phyloP scores from a whole-genome alignment of 805 yeast genomes.

The Isabelozyma rhagii region DNA sequence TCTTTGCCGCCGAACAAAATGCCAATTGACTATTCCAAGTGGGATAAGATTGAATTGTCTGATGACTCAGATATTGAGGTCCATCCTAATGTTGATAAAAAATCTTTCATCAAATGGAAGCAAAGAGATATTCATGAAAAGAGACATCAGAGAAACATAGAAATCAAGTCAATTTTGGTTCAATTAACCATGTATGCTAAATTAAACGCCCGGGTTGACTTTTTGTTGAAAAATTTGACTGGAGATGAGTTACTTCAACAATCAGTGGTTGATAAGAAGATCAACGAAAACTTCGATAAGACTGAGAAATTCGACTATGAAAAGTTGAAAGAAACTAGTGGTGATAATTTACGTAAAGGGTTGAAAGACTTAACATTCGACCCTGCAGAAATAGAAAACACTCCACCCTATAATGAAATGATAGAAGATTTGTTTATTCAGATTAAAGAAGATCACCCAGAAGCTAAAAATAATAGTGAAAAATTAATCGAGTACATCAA shows the following conservation, averaged over 20 bases:
- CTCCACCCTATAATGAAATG: slow-evolving; percentile 85
- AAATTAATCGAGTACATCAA: slow-evolving; percentile 36
- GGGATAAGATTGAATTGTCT: slow-evolving; percentile 95
- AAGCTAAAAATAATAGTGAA: slow-evolving; percentile 38
- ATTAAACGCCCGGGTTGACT: slow-evolving; percentile 70
- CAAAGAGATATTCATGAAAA: slow-evolving; percentile 96
- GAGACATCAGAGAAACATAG: slow-evolving; percentile 74
- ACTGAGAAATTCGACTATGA: slow-evolving; percentile 52
- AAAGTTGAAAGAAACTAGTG: slow-evolving; percentile 28
- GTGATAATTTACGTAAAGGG: slow-evolving; percentile 46
- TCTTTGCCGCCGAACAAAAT: slow-evolving; percentile 28
- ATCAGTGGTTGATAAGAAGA: slow-evolving; percentile 30
- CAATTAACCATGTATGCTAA: slow-evolving; percentile 80
- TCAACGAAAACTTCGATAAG: slow-evolving; percentile 54
- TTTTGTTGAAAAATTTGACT: slow-evolving; percentile 44
- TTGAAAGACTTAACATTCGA: slow-evolving; percentile 36
- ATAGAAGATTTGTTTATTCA: slow-evolving; percentile 85
- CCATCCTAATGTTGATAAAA: slow-evolving; percentile 96
- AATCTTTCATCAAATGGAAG: slow-evolving; percentile 90
- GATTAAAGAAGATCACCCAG: slow-evolving; percentile 57
- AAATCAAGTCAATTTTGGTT: slow-evolving; percentile 70
- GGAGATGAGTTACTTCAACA: slow-evolving; percentile 35
- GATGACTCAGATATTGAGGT: slow-evolving; percentile 97
- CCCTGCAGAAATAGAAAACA: slow-evolving; percentile 34
- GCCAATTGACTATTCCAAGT: slow-evolving; percentile 93